Evolutionary conservation across 2,329 filamentous ascomycete genomes (phyloP), one percentile per base, ranked within the genome.

Genomic region (Pseudogymnoascus sp.): DNA sequence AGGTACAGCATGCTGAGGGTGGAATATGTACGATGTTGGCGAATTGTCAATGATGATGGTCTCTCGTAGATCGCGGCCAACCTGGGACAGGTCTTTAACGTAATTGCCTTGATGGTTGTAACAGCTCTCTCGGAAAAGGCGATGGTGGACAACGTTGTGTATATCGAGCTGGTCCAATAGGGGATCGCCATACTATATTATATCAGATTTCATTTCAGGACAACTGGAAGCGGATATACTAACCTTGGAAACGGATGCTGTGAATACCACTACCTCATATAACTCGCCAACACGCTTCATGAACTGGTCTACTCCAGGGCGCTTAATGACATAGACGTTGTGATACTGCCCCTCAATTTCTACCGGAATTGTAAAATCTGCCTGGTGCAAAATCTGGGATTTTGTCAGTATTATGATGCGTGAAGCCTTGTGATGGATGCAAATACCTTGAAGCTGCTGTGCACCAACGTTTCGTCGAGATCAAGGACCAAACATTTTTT

Each of bases 21-120:
- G 95, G 84, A 99, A 99, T 72, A 99, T 97, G 80, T 99, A 99
- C 11, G 93, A 97, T 4, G 95, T 99, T 2, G 95, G 95, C 56
- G 95, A 97, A 78, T 99, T 99, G 80, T 99, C 95, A 73, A 99
- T 99, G 75, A 99, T 99, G 74, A 99, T 99, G 18, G 93, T 99
- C 74, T 99, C 93, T 76, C 91, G 91, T 63, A 99, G 85, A 75
- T 97, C 93, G 68, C 95, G 89, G 61, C 95, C 95, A 64, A 99
- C 89, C 81, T 97, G 95, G 56, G 95, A 97, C 63, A 99, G 84
- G 75, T 99, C 95, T 84, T 99, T 99, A 75, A 99, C 95, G 70
- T 99, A 99, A 76, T 99, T 99, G 70, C 95, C 95, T 79, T 97
- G 95, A 75, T 99, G 95, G 75, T 99, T 99, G 78, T 96, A 97